Evolutionary conservation across 192 early-diverging fungal genomes (phyloP).

Genomic region (Podila epigama): DNA sequence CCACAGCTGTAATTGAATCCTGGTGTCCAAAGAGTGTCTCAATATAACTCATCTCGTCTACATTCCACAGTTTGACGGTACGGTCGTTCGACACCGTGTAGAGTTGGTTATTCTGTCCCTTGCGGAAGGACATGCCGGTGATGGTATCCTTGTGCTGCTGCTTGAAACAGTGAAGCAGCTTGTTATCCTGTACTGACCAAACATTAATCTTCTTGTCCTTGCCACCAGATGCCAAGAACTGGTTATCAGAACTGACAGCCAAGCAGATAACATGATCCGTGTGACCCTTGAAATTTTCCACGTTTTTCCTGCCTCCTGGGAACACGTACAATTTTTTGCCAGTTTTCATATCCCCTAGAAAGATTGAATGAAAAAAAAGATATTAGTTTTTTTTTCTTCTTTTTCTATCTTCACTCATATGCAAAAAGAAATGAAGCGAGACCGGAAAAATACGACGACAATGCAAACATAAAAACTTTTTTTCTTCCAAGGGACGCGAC

Average conservation of each 20-base stretch:
- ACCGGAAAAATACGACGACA: neutral
- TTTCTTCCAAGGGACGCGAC: no score
- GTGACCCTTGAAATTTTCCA: slow-evolving; percentile 72
- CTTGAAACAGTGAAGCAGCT: slow-evolving; percentile 74
- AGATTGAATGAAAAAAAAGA: slow-evolving; percentile 5
- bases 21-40: slow-evolving; percentile 99
- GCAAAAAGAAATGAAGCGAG: neutral
- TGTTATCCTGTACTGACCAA: slow-evolving; percentile 85
- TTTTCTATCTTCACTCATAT: no score
- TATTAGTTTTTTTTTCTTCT: no score
- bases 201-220: slow-evolving; percentile 90
- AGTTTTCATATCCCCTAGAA: slow-evolving; percentile 71
- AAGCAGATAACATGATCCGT: slow-evolving; percentile 77
- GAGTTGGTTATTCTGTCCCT: slow-evolving; percentile 74
- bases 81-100: slow-evolving; percentile 93
- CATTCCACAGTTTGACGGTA: slow-evolving; percentile 97
- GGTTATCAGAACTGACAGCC: slow-evolving; percentile 71
- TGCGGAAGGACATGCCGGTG: slow-evolving; percentile 85
- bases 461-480: no score
- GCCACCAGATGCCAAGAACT: slow-evolving; percentile 85
- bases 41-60: slow-evolving; percentile 89
- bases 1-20: slow-evolving; percentile 84
- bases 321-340: slow-evolving; percentile 73
- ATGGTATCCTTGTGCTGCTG: slow-evolving; percentile 93
- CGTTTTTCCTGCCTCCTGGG: slow-evolving; percentile 75